Evolutionary conservation across 345 rosid genomes (phyloP), one percentile per base, ranked within the genome.

Genomic region (Lumnitzera racemosa): DNA sequence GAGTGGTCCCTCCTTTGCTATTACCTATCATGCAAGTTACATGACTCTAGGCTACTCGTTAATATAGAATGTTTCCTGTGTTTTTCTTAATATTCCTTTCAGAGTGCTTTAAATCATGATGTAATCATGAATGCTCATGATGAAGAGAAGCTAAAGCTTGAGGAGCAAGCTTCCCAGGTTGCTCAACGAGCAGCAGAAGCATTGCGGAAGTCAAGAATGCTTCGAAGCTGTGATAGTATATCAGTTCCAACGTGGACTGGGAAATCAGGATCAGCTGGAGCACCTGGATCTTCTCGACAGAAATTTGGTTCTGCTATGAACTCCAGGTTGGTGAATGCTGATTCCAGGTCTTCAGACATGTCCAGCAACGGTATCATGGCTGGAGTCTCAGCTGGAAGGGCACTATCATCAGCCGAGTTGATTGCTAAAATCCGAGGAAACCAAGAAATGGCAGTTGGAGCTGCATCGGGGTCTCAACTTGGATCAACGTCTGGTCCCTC

Each of bases 101-200:
- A 92, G 97, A 90, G 96, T 86, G 99, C 91, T 3, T 64, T 94
- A 79, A 80, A 94, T 58, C 99, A 94, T 58, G 99, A 94, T 68
- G 80, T 70, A 58, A 89, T 92, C 66, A 74, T 92, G 78, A 72
- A 84, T 57, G 91, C 88, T 24, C 73, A 81, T 48, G 81, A 83
- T 68, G 91, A 75, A 65, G 96, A 94, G 74, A 90, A 86, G 79
- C 62, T 78, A 62, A 86, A 87, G 77, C 84, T 94, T 11, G 97
- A 94, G 75, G 91, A 88, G 51, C 86, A 90, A 78, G 96, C 99
- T 56, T 80, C 91, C 52, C 90, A 79, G 71, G 95, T 94, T 51
- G 97, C 99, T 49, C 82, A 79, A 75, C 81, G 82, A 69, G 99
- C 97, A 27, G 99, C 94, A n/a, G 97, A 94, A 75, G 97, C 97